Conservation (phyloP, 495 filamentous ascomycete species). For the Mytilinidion resinicola region DNA sequence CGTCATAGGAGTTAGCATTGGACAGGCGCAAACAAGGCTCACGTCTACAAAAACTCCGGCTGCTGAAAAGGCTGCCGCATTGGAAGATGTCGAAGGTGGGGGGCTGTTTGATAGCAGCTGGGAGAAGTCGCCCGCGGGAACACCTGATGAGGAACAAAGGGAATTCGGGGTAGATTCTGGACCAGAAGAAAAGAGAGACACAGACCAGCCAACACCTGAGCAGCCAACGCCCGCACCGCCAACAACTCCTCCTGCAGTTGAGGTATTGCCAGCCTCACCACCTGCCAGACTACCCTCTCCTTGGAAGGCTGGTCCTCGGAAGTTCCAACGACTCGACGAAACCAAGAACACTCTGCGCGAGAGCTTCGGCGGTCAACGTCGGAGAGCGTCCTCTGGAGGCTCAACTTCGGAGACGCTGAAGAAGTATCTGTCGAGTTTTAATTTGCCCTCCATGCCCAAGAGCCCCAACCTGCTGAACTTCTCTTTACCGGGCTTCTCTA, state of each 20-base stretch:
- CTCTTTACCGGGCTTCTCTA: constrained; percentile 21
- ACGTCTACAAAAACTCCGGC: constrained; percentile 65
- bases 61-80: constrained; percentile 63
- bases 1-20: constrained; percentile 71
- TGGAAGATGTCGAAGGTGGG: constrained; percentile 53
- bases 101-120: constrained; percentile 22
- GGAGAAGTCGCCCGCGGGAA: constrained; percentile 6
- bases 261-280: constrained; percentile 24
- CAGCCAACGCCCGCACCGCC: neutral
- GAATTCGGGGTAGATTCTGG: neutral
- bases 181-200: constrained; percentile 3
- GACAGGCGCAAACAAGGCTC: constrained; percentile 63
- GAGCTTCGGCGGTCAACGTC: constrained; percentile 30
- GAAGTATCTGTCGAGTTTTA: constrained; percentile 24
- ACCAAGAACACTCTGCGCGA: constrained; percentile 20
- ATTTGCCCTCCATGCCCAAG: constrained; percentile 19
- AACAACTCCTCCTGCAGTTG: constrained; percentile 7
- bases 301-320: constrained; percentile 47
- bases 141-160: constrained; percentile 9
- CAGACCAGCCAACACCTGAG: neutral
- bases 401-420: constrained; percentile 16
- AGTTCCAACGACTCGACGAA: constrained; percentile 10
- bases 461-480: constrained; percentile 17
- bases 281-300: constrained; percentile 40
- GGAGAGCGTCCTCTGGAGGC: constrained; percentile 18